These are phyloP conservation scores for Coemansia sp. DNA, from an alignment of 192 early-diverging fungal species.

Conservation along the genomic window DNA sequence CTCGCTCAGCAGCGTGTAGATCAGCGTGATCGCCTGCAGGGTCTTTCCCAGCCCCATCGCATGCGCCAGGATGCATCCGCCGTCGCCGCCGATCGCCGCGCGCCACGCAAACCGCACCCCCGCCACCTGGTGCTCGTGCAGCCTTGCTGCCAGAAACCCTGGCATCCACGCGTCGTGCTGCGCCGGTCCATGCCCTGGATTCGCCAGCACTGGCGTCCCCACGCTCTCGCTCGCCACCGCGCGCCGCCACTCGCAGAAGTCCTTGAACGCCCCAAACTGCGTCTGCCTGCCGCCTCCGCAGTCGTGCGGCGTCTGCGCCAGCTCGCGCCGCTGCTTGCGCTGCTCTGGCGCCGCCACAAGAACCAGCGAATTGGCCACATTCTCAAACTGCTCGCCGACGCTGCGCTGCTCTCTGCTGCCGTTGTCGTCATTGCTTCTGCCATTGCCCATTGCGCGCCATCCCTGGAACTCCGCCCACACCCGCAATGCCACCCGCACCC, in stretches of 20 bases:
- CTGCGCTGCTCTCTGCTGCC: neutral
- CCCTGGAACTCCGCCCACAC: constrained; percentile 31
- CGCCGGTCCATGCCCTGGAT: constrained; percentile 50
- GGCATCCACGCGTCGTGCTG: constrained; percentile 48
- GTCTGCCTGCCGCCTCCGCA: neutral
- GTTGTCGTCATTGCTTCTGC: neutral
- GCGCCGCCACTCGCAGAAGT: neutral
- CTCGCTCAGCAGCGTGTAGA: constrained; percentile 68
- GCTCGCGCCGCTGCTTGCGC: neutral
- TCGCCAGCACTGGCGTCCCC: constrained; percentile 55
- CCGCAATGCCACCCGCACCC: constrained; percentile 17
- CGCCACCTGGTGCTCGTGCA: constrained; percentile 75
- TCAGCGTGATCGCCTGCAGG: constrained; percentile 69
- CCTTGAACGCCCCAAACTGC: neutral
- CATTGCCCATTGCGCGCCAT: constrained; percentile 8
- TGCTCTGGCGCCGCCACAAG: neutral
- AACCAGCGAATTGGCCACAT: constrained; percentile 6
- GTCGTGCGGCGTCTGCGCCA: neutral
- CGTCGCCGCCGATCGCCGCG: constrained; percentile 8
- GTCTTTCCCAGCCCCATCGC: constrained; percentile 89
- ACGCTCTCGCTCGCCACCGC: neutral
- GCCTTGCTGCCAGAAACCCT: constrained; percentile 52
- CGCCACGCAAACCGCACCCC: constrained; percentile 79
- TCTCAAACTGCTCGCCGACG: constrained; percentile 2
- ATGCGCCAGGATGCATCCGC: constrained; percentile 80